phyloP scores from a whole-genome alignment of 2,329 filamentous ascomycete genomes.

The Phialocephala subalpina region DNA sequence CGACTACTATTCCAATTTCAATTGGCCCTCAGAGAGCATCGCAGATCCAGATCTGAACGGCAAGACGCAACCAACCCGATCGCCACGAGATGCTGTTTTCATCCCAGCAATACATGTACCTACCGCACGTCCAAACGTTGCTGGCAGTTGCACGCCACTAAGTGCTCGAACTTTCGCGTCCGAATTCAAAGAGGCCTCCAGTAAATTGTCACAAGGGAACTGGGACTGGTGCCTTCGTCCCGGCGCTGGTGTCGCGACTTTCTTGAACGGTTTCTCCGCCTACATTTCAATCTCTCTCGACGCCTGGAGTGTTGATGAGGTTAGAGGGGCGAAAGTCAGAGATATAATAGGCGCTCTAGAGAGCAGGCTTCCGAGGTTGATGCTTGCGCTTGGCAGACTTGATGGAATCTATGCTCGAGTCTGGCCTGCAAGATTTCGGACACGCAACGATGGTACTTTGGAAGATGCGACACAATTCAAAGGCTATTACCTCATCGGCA shows the following conservation, averaged over 20 bases:
- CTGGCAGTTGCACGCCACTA: conserved; percentile 52
- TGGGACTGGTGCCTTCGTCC: conserved; percentile 23
- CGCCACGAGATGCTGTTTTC: conserved; percentile 66
- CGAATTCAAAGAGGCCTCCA: conserved; percentile 21
- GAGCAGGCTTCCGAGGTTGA: conserved; percentile 25
- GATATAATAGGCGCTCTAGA: conserved; percentile 27
- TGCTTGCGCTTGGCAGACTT: conserved; percentile 20
- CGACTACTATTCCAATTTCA: conserved; percentile 65
- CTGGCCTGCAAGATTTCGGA: conserved; percentile 28
- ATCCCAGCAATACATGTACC: conserved; percentile 70
- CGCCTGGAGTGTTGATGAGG: conserved; percentile 27
- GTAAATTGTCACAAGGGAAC: conserved; percentile 15
- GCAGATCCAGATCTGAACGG: conserved; percentile 64
- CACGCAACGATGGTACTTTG: background rate
- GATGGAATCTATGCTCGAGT: conserved; percentile 23
- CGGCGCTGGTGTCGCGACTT: conserved; percentile 13
- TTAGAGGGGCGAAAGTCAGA: conserved; percentile 21
- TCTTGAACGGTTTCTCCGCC: conserved; percentile 23
- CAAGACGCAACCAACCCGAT: conserved; percentile 56
- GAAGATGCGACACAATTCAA: conserved; percentile 18
- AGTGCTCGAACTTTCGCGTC: conserved; percentile 20
- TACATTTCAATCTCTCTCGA: conserved; percentile 25
- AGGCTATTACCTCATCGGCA: conserved; percentile 27
- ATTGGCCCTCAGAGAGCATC: conserved; percentile 63
- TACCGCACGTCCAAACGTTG: conserved; percentile 58